These are phyloP conservation scores for Sphaerulina musiva DNA, from an alignment of 2,329 filamentous ascomycete genomes.

Conservation along the genomic window DNA sequence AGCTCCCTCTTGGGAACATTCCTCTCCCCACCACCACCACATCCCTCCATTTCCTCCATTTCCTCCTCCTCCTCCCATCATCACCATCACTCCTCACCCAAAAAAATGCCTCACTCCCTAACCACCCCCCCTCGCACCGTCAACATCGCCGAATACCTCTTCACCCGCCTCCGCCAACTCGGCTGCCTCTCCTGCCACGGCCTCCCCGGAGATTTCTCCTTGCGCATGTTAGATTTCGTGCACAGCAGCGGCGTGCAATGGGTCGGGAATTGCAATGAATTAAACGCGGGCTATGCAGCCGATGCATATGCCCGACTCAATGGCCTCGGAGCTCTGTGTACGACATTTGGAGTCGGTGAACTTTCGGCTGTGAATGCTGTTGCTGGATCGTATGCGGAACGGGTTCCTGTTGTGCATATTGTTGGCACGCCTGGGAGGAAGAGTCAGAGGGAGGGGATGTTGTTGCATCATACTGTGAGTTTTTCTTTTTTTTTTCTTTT, in stretches of 20 bases:
- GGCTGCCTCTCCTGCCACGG: slow-evolving; percentile 35
- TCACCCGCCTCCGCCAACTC: slow-evolving; percentile 13
- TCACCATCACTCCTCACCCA: not conserved
- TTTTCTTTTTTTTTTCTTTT: too few species aligned
- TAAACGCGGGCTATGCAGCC: slow-evolving; percentile 47
- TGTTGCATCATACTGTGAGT: slow-evolving; percentile 41
- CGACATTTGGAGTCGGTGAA: slow-evolving; percentile 46
- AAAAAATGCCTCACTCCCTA: not conserved
- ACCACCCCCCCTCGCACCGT: not conserved
- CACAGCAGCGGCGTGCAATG: slow-evolving; percentile 49
- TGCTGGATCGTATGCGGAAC: slow-evolving; percentile 45
- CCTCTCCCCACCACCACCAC: not conserved
- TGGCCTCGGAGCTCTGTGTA: slow-evolving; percentile 42
- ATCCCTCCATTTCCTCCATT: too few species aligned
- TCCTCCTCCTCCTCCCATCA: not conserved
- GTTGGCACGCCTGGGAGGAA: slow-evolving; percentile 40
- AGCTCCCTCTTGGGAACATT: too few species aligned
- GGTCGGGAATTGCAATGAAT: slow-evolving; percentile 58
- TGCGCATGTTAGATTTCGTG: slow-evolving; percentile 51
- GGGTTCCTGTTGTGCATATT: slow-evolving; percentile 44
- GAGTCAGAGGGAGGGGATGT: slow-evolving; percentile 37
- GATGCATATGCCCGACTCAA: slow-evolving; percentile 44
- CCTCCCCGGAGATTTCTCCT: slow-evolving; percentile 46
- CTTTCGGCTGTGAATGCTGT: slow-evolving; percentile 44
- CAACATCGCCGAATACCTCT: slow-evolving; percentile 15